Percentiles rank a stretch among this genome's conserved stretches.
Conservation (phyloP, 371 early-diverging fungal genomes). For the Rhizomucor miehei region DNA sequence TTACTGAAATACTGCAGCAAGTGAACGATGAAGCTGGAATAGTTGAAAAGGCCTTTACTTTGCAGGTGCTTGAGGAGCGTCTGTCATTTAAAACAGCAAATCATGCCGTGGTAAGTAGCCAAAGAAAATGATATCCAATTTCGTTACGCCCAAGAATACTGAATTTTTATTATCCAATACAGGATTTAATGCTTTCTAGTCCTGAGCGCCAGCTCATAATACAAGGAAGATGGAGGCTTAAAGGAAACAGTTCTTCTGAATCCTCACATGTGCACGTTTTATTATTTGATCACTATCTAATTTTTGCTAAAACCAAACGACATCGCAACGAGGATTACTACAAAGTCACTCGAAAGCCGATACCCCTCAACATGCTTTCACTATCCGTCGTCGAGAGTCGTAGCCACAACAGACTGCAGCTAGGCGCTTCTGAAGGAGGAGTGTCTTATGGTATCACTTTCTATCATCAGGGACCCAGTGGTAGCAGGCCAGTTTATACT, state of each 20-base stretch:
- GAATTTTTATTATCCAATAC: background rate
- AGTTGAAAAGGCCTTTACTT: slow-evolving; percentile 73
- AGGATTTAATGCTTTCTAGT: slow-evolving; percentile 74
- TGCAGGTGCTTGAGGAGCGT: slow-evolving; percentile 38
- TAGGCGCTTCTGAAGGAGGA: slow-evolving; percentile 16
- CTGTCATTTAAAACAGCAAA: slow-evolving; percentile 25
- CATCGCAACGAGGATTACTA: slow-evolving; percentile 27
- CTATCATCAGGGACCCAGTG: slow-evolving; percentile 72
- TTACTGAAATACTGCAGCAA: slow-evolving; percentile 67
- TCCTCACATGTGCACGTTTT: slow-evolving; percentile 70
- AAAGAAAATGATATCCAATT: slow-evolving; percentile 17
- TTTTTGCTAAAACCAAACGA: slow-evolving; percentile 67
- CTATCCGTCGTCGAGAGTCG: slow-evolving; percentile 9
- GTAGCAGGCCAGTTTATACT: slow-evolving; percentile 53
- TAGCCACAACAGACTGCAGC: slow-evolving; percentile 1
- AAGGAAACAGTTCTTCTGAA: slow-evolving; percentile 59
- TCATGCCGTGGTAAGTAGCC: slow-evolving; percentile 24
- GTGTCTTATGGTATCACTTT: slow-evolving; percentile 57
- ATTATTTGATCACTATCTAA: slow-evolving; percentile 85
- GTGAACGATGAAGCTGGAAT: slow-evolving; percentile 85
- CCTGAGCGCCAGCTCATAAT: slow-evolving; percentile 71
- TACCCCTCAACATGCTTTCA: slow-evolving; percentile 16
- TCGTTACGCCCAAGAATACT: background rate
- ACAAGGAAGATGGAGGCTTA: slow-evolving; percentile 74
- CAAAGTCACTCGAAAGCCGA: slow-evolving; percentile 26